Percentiles rank a stretch among this genome's conserved stretches.
Evolutionary conservation across 1,139 yeast species (phyloP).

Genomic region (Scheffersomyces illinoinensis): DNA sequence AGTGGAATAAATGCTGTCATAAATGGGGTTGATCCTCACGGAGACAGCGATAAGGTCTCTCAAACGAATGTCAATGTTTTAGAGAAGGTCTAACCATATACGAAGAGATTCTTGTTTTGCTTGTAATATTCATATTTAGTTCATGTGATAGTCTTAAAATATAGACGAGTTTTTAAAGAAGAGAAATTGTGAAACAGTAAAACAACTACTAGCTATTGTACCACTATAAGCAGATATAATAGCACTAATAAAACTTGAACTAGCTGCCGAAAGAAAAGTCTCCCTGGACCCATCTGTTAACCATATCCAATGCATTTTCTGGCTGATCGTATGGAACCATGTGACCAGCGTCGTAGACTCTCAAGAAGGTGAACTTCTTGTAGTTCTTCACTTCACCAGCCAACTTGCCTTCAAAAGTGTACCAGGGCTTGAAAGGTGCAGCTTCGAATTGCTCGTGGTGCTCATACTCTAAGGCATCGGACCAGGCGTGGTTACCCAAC

Average conservation of each 20-base stretch:
- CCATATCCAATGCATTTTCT: slow-evolving; percentile 68
- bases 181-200: too few relatives aligned
- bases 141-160: background rate
- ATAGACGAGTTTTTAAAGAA: background rate
- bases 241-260: background rate
- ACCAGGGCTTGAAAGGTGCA: slow-evolving; percentile 43
- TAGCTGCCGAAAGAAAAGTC: slow-evolving; percentile 30
- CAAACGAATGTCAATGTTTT: background rate
- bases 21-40: background rate
- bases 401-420: slow-evolving; percentile 37
- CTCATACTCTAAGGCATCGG: slow-evolving; percentile 30
- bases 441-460: slow-evolving; percentile 26
- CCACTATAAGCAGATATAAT: background rate
- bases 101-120: background rate
- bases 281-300: slow-evolving; percentile 73
- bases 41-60: background rate
- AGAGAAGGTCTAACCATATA: background rate
- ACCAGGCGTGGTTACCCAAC: slow-evolving; percentile 40
- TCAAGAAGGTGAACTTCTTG: slow-evolving; percentile 57
- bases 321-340: slow-evolving; percentile 87
- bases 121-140: background rate
- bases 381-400: slow-evolving; percentile 62
- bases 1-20: slow-evolving; percentile 5
- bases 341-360: slow-evolving; percentile 70
- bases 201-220: too few relatives aligned